Evolutionary conservation across 345 rosid species (phyloP), one percentile per base, ranked within the genome.

Genomic region (Gossypium arboreum): DNA sequence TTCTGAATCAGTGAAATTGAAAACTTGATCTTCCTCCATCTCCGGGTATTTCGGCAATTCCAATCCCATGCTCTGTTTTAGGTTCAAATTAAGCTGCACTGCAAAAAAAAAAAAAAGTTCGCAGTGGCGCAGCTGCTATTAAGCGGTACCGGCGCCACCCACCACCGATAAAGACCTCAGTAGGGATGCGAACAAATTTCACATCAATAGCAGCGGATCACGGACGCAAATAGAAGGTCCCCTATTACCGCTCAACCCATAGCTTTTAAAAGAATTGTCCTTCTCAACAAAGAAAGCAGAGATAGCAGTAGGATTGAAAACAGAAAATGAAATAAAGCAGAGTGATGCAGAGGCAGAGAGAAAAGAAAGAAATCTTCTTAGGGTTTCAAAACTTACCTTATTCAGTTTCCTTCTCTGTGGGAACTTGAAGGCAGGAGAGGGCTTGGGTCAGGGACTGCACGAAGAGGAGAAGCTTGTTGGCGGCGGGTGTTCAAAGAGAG

Each of bases 1-100:
- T 43, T 86, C 84, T 0, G 80, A 77, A 58, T 92, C 97, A 18
- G 77, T 78, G 75, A 84, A 71, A 80, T 75, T 29, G 25, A 52
- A 12, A 5, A 15, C 44, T 22, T 51, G 77, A 58, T 50, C 68
- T 29, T 76, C 85, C 16, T 83, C 84, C 75, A 78, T 73, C 4
- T 78, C 80, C 15, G 70, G 45, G 52, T 70, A 52, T 12, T 58
- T 63, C 18, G 71, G 48, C 48, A 77, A 18, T 39, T 83, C 73
- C 52, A 73, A 79, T 73, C 82, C 83, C 83, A 81, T 83, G 24
- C 25, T 18, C 29, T 17, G 29, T 60, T 22, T 34, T 34, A 34
- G 41, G 41, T 34, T 34, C 41, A 34, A 34, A 34, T 60, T 60
- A 12, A 34, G 13, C 24, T 2, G 48, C 7, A 34, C 6, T 6